Base-by-base conservation (phyloP, 495 filamentous ascomycete species). In the Barbatosphaeria neglecta region DNA sequence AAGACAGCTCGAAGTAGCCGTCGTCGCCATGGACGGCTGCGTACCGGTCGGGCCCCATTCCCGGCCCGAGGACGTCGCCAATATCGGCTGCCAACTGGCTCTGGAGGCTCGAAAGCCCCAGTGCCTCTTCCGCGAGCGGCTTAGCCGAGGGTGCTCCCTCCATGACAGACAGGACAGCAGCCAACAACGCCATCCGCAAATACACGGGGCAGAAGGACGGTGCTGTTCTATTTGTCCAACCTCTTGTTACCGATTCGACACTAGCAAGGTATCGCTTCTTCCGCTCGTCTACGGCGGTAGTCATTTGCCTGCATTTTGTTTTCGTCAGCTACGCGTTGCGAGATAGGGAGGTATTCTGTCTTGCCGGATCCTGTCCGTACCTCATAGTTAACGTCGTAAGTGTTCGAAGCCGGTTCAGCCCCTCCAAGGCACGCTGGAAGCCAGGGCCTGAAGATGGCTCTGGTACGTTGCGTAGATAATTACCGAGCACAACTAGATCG, bases 291-390 rank as follows among this genome's bases (percentile, higher is more conserved):
- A 58, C 37, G 42, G 52, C 63, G 1, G 41, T 49, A 6, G 56
- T 50, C 55, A 66, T 63, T 51, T 66, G 59, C 27, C 63, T 63
- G 10, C 10, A 39, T 28, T n/a, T n/a, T n/a, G n/a, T n/a, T 11
- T 22, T 23, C 6, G 25, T 61, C 25, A 61, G 53, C 39, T 3
- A 22, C 1, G 9, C 3, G 15, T 33, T 3, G 11, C 19, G 8
- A 28, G 41, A 27, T 6, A 1, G 10, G 2, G 15, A 25, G 13
- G 17, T 64, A 9, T 43, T 53, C 55, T 61, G 25, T 10, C n/a
- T 1, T 5, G 1, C 23, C 28, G 23, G 13, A 33, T 35, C 1
- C 16, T n/a, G 2, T 2, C 9, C 31, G 6, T 35, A 35, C 31
- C 31, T 35, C 6, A 16, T 35, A 15, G 13, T 35, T 6, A n/a